Percentiles rank a stretch among this genome's conserved stretches.
Evolutionary conservation across 345 rosid genomes (phyloP).

Genomic region (Brassica napus): DNA sequence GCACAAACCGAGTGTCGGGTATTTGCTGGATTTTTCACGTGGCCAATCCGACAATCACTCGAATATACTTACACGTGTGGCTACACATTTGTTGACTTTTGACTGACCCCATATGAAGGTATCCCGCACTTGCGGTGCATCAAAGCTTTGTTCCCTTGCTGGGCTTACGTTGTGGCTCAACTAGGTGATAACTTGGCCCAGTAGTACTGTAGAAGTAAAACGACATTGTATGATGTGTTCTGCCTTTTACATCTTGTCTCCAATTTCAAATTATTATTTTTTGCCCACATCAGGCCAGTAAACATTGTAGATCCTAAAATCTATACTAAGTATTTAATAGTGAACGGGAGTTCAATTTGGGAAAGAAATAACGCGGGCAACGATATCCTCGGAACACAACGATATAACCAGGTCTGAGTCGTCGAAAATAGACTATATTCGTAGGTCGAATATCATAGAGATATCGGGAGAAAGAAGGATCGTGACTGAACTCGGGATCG

Average conservation of each 20-base stretch:
- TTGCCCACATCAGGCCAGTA: conserved; percentile 3
- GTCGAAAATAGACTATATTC: too few species aligned
- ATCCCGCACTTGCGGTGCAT: conserved; percentile 32
- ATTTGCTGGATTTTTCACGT: conserved; percentile 36
- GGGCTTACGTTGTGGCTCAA: conserved; percentile 22
- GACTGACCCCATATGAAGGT: conserved; percentile 18
- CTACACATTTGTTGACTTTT: conserved; percentile 17
- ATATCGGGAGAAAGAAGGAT: too few species aligned
- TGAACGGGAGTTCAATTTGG: too few species aligned
- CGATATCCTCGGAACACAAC: too few species aligned
- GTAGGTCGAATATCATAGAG: too few species aligned
- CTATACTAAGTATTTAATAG: too few species aligned
- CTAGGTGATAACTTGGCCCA: conserved; percentile 29
- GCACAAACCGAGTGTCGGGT: conserved; percentile 34
- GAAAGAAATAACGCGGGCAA: too few species aligned
- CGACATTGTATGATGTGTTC: conserved; percentile 13
- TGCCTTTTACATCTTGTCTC: not conserved
- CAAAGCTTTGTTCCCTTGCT: conserved; percentile 27
- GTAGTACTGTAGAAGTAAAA: conserved; percentile 12
- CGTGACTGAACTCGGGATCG: too few species aligned
- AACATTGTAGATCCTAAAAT: too few species aligned
- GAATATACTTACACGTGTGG: conserved; percentile 35
- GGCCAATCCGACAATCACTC: conserved; percentile 24
- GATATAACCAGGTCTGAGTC: too few species aligned
- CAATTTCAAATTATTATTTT: not conserved